A percentile compares a stretch with the other conserved stretches of the same genome.
These are phyloP conservation scores for Trypanosoma avium DNA, from an alignment of 208 protist genomes.

Conservation along the genomic window DNA sequence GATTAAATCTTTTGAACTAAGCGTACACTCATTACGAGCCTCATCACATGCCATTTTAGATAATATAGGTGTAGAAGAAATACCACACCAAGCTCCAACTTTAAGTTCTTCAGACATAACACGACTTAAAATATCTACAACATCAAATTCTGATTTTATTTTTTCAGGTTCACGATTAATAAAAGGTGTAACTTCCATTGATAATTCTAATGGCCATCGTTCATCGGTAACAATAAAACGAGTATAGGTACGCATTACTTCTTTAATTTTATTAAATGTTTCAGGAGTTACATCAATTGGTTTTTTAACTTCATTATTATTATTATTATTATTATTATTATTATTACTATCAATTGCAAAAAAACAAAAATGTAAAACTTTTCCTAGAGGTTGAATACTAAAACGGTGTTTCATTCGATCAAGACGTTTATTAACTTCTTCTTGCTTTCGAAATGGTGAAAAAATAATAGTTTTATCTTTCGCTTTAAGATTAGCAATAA, in stretches of 20 bases:
- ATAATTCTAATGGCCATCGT: slow-evolving; percentile 24
- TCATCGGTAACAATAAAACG: slow-evolving; percentile 24
- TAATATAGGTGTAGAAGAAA: slow-evolving; percentile 56
- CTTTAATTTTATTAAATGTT: slow-evolving; percentile 26
- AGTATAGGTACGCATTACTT: slow-evolving; percentile 42
- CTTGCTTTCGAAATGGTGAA: slow-evolving; percentile 21
- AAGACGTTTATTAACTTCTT: slow-evolving; percentile 17
- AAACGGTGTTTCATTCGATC: slow-evolving; percentile 28
- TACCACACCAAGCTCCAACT: slow-evolving; percentile 62
- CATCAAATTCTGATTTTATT: slow-evolving; percentile 5
- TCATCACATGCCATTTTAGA: slow-evolving; percentile 86
- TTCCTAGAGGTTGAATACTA: slow-evolving; percentile 31
- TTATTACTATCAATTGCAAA: slow-evolving; percentile 14
- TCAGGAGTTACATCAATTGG: slow-evolving; percentile 13
- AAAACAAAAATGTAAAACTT: slow-evolving; percentile 58
- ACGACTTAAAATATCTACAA: slow-evolving; percentile 8
- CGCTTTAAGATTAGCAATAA: slow-evolving; percentile 40
- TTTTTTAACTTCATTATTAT: too few relatives aligned
- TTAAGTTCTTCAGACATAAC: slow-evolving; percentile 16
- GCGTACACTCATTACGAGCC: neutral
- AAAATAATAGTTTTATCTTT: slow-evolving; percentile 47
- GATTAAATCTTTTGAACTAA: neutral
- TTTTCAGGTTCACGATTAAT: neutral
- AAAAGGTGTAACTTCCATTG: slow-evolving; percentile 16
- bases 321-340: neutral